Evolutionary conservation across 176 grass and related monocot genomes (phyloP).

Genomic region (Musa schizocarpa): DNA sequence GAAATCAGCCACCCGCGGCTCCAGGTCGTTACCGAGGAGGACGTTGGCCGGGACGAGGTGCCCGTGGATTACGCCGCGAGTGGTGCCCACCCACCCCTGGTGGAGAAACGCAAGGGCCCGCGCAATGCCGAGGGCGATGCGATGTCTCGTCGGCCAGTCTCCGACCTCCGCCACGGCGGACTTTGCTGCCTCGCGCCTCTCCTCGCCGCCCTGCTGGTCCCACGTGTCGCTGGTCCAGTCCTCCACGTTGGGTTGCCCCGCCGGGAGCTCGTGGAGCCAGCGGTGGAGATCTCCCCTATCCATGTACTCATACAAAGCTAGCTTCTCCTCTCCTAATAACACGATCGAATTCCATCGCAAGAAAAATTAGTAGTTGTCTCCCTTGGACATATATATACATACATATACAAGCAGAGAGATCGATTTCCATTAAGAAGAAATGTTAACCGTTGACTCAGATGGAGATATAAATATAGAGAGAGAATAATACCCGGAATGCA

Average conservation of each 20-base stretch:
- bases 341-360: neutral
- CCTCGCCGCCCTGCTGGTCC: conserved; percentile 16
- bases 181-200: neutral
- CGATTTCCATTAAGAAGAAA: neutral
- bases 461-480: neutral
- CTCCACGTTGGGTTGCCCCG: conserved; percentile 37
- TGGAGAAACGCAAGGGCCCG: conserved; percentile 82
- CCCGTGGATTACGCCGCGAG: conserved; percentile 43
- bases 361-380: no score
- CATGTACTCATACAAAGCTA: conserved; percentile 74
- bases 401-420: no score
- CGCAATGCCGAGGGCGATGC: conserved; percentile 62
- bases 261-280: conserved; percentile 80
- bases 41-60: conserved; percentile 65
- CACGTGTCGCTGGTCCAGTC: conserved; percentile 37
- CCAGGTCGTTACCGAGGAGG: conserved; percentile 66
- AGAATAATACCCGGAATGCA: conserved; percentile 55
- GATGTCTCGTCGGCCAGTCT: conserved; percentile 62
- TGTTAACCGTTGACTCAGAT: no score
- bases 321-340: conserved; percentile 46
- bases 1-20: conserved; percentile 64
- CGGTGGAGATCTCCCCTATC: conserved; percentile 72
- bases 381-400: no score
- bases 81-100: conserved; percentile 66
- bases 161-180: neutral